phyloP scores from a whole-genome alignment of 768 basidiomycete genomes.

The Paxillus ammoniavirescens region DNA sequence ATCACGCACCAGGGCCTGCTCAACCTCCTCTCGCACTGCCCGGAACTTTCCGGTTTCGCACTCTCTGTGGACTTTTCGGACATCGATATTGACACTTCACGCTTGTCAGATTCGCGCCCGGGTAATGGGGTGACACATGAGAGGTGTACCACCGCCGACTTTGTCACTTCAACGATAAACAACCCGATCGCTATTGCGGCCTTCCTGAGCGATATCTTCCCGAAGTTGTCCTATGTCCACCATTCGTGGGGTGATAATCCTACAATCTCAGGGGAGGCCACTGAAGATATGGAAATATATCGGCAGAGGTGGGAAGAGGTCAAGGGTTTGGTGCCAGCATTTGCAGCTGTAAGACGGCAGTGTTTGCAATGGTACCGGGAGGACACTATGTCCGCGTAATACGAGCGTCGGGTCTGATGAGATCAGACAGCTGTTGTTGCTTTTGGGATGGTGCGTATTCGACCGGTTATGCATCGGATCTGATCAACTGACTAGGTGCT shows the following conservation, averaged over 20 bases:
- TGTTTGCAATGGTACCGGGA: conserved; percentile 7
- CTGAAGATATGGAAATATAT: conserved; percentile 11
- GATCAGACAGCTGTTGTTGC: too few relatives aligned
- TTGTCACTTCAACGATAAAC: conserved; percentile 21
- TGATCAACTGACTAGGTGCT: too few relatives aligned
- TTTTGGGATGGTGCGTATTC: too few relatives aligned
- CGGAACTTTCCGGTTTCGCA: conserved; percentile 6
- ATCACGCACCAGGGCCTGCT: conserved; percentile 24
- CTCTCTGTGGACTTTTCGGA: conserved; percentile 21
- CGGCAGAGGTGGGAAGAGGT: conserved; percentile 24
- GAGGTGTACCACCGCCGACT: conserved; percentile 10
- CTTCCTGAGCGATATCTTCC: conserved; percentile 19
- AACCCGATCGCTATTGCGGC: conserved; percentile 2
- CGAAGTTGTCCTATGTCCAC: conserved; percentile 9
- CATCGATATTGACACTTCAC: conserved; percentile 8
- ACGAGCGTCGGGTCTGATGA: not conserved
- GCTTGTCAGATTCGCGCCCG: not conserved
- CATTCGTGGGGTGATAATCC: conserved; percentile 11
- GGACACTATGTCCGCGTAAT: not conserved
- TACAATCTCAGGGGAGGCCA: not conserved
- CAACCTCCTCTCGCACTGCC: conserved; percentile 16
- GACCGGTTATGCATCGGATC: too few relatives aligned
- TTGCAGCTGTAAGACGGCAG: conserved; percentile 20
- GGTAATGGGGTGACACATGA: conserved; percentile 12
- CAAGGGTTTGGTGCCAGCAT: conserved; percentile 21